Evolutionary conservation across 306 rosid species (phyloP).

Genomic region (Ceratonia siliqua): DNA sequence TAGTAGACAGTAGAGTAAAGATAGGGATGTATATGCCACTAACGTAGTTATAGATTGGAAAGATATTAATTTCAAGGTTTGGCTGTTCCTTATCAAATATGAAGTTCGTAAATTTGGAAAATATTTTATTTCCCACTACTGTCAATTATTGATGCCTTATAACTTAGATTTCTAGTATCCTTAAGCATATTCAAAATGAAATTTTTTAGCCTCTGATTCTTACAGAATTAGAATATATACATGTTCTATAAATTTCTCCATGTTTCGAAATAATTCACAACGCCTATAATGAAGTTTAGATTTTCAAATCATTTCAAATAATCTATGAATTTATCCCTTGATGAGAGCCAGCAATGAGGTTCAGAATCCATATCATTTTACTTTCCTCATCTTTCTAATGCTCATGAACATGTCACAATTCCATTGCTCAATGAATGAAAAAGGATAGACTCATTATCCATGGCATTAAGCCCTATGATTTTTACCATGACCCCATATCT

Average conservation of each 20-base stretch:
- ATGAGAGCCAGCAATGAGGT: background rate
- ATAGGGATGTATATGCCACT: background rate
- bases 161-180: no score
- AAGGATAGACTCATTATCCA: constrained; percentile 24
- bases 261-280: background rate
- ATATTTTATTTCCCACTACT: no score
- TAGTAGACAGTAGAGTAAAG: background rate
- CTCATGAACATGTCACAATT: constrained; percentile 14
- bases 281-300: background rate
- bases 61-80: no score
- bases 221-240: background rate
- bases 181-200: no score
- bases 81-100: no score
- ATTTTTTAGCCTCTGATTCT: no score
- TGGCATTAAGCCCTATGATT: background rate
- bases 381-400: background rate
- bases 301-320: background rate
- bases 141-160: no score
- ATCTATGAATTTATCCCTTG: background rate
- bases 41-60: background rate
- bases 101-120: no score
- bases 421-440: background rate
- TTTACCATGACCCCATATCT: background rate
- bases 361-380: background rate
- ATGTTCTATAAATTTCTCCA: background rate